Percentiles rank a stretch among this genome's conserved stretches.
phyloP scores from a whole-genome alignment of 108 stramenopile genomes.

The Chaetoceros tenuissimus region DNA sequence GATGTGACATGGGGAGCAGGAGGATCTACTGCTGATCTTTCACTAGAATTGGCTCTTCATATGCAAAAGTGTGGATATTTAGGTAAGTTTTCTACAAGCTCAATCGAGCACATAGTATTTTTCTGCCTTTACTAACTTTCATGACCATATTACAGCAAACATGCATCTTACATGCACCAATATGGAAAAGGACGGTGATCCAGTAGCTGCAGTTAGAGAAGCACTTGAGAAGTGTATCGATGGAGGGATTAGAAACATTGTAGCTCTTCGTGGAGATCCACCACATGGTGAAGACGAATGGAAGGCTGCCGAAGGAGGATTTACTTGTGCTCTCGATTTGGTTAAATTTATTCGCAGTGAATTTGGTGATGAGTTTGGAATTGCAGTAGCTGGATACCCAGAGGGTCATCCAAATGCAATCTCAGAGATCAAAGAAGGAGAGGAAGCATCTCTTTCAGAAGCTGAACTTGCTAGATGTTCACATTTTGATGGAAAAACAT shows the following conservation, averaged over 20 bases:
- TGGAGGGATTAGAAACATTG: slow-evolving; percentile 95
- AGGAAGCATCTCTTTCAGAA: slow-evolving; percentile 64
- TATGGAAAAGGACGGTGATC: slow-evolving; percentile 85
- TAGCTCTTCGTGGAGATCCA: slow-evolving; percentile 99
- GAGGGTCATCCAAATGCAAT: slow-evolving; percentile 97
- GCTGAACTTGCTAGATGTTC: slow-evolving; percentile 76
- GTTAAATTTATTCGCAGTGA: slow-evolving; percentile 90
- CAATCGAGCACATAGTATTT: not conserved
- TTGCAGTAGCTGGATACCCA: slow-evolving; percentile 97
- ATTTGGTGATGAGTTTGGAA: slow-evolving; percentile 88
- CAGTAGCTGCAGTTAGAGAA: slow-evolving; percentile 69
- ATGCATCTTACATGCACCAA: slow-evolving; percentile 99
- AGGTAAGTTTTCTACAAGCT: not conserved
- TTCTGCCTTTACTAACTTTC: not conserved
- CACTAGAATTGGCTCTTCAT: slow-evolving; percentile 81
- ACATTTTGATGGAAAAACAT: slow-evolving; percentile 67
- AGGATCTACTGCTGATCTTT: slow-evolving; percentile 95
- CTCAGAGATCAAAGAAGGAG: slow-evolving; percentile 54
- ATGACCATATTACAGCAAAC: slow-evolving; percentile 49
- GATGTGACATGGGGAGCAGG: slow-evolving; percentile 99
- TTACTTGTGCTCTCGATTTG: slow-evolving; percentile 95
- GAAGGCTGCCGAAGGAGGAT: slow-evolving; percentile 93
- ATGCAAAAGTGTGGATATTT: slow-evolving; percentile 83
- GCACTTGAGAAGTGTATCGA: slow-evolving; percentile 74
- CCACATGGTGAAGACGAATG: slow-evolving; percentile 95